Percentiles rank a stretch among this genome's conserved stretches.
These are phyloP conservation scores for Omphalea diandra DNA, from an alignment of 441 rosid species.

Conservation along the genomic window DNA sequence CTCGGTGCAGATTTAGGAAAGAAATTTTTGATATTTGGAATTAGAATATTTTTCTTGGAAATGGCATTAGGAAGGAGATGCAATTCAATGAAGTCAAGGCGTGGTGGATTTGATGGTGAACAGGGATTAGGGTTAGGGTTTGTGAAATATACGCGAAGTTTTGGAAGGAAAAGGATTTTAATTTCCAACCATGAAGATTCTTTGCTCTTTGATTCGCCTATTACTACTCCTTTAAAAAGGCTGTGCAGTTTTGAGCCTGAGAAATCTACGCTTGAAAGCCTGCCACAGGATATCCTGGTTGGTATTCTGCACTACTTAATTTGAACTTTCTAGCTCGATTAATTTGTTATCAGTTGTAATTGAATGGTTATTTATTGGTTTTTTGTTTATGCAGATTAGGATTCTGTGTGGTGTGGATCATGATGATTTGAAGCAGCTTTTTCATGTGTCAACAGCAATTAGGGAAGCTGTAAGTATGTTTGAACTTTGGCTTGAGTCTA, in stretches of 20 bases:
- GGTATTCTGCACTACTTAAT: slow-evolving; percentile 12
- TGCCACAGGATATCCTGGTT: slow-evolving; percentile 80
- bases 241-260: slow-evolving; percentile 36
- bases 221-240: slow-evolving; percentile 48
- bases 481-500: neutral
- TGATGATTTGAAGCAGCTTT: slow-evolving; percentile 67
- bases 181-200: slow-evolving; percentile 32
- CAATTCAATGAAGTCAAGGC: slow-evolving; percentile 35
- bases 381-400: slow-evolving; percentile 45
- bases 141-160: slow-evolving; percentile 47
- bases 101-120: slow-evolving; percentile 23
- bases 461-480: slow-evolving; percentile 69
- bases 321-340: neutral
- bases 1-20: slow-evolving; percentile 13
- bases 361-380: neutral
- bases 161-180: slow-evolving; percentile 78
- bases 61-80: slow-evolving; percentile 46
- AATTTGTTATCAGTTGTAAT: neutral
- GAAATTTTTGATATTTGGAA: neutral
- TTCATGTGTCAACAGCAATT: slow-evolving; percentile 60
- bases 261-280: slow-evolving; percentile 54
- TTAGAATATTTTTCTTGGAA: neutral
- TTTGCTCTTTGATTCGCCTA: slow-evolving; percentile 1
- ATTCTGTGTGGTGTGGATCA: slow-evolving; percentile 70
- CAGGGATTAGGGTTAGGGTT: slow-evolving; percentile 40